Conservation (phyloP, 2,329 filamentous ascomycete genomes). For the Cordyceps pruinosa region DNA sequence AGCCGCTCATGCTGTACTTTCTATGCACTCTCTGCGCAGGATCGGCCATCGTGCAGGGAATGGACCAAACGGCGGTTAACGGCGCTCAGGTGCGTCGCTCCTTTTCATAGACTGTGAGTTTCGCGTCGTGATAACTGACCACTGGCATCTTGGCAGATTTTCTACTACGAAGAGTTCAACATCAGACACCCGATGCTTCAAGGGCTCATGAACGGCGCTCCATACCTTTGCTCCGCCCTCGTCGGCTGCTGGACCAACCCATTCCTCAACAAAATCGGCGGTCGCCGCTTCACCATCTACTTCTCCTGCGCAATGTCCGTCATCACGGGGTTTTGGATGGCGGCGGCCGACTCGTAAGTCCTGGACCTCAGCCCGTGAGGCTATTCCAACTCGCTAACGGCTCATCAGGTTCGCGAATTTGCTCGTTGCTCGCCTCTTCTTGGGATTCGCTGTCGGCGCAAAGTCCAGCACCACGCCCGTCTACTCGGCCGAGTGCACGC, state of each 20-base stretch:
- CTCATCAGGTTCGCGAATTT: no score
- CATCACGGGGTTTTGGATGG: no score
- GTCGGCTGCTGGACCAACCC: conserved; percentile 61
- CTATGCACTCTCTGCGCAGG: conserved; percentile 63
- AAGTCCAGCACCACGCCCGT: conserved; percentile 69
- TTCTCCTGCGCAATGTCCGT: no score
- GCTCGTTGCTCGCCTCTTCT: conserved; percentile 62
- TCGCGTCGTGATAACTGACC: no score
- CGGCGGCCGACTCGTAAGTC: no score
- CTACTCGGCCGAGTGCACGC: conserved; percentile 68
- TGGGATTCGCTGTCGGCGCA: conserved; percentile 72
- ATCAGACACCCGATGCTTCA: conserved; percentile 49
- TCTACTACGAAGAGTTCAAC: no score
- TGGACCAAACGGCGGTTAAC: conserved; percentile 60
- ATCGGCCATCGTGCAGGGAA: conserved; percentile 63
- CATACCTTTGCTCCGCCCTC: conserved; percentile 42
- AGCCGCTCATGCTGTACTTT: conserved; percentile 55
- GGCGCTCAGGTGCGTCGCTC: conserved; percentile 53
- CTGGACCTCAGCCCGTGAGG: no score
- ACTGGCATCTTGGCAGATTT: no score
- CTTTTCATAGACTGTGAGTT: no score
- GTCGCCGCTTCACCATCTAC: conserved; percentile 55
- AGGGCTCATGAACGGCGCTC: conserved; percentile 59
- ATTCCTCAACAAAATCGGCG: conserved; percentile 44
- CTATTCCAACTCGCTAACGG: no score